Evolutionary conservation across 768 basidiomycete genomes (phyloP), one percentile per base, ranked within the genome.

Genomic region (Antrodiella citrinella): DNA sequence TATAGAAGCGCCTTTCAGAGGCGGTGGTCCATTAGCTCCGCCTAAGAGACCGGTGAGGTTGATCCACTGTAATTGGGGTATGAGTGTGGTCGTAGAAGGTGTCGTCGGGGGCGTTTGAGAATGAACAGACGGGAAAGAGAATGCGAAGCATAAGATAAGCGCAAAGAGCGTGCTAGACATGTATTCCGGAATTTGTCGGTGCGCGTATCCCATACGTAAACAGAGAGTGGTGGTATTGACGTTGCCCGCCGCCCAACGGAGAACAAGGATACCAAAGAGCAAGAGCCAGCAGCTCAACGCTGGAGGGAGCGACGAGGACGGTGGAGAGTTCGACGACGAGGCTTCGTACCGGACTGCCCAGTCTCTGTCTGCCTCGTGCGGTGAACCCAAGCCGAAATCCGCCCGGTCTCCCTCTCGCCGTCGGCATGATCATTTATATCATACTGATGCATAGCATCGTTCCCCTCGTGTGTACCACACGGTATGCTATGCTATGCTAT

Each of bases 41-140:
- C 65, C 67, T 40, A 85, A 67, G 47, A 80, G 68, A 55, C 56
- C 53, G 3, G 83, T 76, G 57, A 90, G 68, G 64, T 87, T 86
- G 62, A 91, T 77, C 88, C 69, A 70, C 65, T 86, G 82, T 3
- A 85, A 69, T 38, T 82, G 82, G 21, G 83, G 82, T 4, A 82
- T 67, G 3, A 80, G 70, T 30, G 72, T 75, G 54, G 57, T 65
- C 1, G 76, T 79, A 13, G 81, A 76, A 48, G 80, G 74, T 47
- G 70, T 65, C 59, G 76, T 79, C 13, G 81, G 75, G 48, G 80
- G 74, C 47, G 70, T 65, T 58, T 78, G 78, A 47, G 77, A 70
- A 51, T 55, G 50, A 57, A 59, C 58, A 47, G 59, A 24, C 51
- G 57, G 57, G 50, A 53, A 23, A 15, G 11, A 48, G 26, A 35